Percentiles rank a stretch among this genome's conserved stretches.
Conservation (phyloP, 2,329 filamentous ascomycete genomes). For the Metarhizium anisopliae region DNA sequence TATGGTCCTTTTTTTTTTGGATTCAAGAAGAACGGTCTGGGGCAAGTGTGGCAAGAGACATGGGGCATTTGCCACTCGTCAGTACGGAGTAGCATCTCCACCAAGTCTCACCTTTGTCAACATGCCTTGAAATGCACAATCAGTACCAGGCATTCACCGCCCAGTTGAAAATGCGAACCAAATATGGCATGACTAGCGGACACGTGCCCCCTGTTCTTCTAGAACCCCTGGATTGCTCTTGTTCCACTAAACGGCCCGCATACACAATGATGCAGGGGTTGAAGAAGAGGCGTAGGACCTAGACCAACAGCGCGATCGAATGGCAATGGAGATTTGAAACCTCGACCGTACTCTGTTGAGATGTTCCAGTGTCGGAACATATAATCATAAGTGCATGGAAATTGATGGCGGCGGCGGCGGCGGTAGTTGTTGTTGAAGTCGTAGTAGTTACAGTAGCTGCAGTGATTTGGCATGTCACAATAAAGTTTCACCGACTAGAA, state of each 20-base stretch:
- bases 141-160: not conserved
- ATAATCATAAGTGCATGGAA: not conserved
- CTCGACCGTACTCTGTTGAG: not conserved
- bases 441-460: no score
- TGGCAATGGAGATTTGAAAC: not conserved
- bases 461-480: not conserved
- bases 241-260: not conserved
- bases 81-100: not conserved
- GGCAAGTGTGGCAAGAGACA: no score
- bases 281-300: not conserved
- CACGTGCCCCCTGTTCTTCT: not conserved
- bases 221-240: not conserved
- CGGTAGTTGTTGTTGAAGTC: no score
- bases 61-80: no score
- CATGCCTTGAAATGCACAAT: not conserved
- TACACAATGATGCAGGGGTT: not conserved
- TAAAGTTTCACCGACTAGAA: not conserved
- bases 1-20: no score
- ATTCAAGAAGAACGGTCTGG: no score
- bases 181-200: not conserved
- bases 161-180: not conserved
- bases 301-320: not conserved
- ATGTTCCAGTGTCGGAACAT: not conserved
- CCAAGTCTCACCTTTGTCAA: not conserved
- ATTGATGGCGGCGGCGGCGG: not conserved